Conservation (phyloP, 106 monocot genomes). For the Dendrobium officinale region DNA sequence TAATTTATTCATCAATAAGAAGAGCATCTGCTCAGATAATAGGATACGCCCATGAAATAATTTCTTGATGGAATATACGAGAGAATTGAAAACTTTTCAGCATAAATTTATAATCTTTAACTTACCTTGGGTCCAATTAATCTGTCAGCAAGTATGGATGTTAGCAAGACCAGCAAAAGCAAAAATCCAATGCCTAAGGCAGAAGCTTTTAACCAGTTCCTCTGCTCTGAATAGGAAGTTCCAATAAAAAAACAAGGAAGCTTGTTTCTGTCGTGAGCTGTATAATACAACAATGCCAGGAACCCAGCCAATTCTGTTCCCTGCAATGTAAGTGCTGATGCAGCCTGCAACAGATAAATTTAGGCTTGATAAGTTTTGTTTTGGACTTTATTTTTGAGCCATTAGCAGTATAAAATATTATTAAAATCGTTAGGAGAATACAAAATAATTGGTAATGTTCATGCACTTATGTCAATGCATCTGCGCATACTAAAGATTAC, state of each 20-base stretch:
- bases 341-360: constrained; percentile 27
- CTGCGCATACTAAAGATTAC: no score
- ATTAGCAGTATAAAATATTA: not conserved
- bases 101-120: not conserved
- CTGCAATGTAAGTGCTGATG: constrained; percentile 42
- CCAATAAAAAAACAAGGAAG: constrained; percentile 30
- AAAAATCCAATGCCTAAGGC: constrained; percentile 39
- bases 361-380: not conserved
- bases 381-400: not conserved
- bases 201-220: constrained; percentile 51
- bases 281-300: constrained; percentile 40
- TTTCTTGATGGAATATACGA: not conserved
- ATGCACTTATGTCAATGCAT: not conserved
- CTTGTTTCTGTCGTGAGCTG: constrained; percentile 18
- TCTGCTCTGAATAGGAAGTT: constrained; percentile 23
- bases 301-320: constrained; percentile 33
- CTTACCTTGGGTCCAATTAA: constrained; percentile 64
- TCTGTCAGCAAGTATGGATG: constrained; percentile 50
- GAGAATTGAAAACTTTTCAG: not conserved
- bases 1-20: no score
- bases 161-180: constrained; percentile 32
- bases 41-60: not conserved
- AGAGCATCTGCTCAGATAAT: no score
- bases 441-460: not conserved
- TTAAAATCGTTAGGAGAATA: not conserved